These are phyloP conservation scores for Leptographium wingfieldii DNA, from an alignment of 2,329 filamentous ascomycete species.

Conservation along the genomic window DNA sequence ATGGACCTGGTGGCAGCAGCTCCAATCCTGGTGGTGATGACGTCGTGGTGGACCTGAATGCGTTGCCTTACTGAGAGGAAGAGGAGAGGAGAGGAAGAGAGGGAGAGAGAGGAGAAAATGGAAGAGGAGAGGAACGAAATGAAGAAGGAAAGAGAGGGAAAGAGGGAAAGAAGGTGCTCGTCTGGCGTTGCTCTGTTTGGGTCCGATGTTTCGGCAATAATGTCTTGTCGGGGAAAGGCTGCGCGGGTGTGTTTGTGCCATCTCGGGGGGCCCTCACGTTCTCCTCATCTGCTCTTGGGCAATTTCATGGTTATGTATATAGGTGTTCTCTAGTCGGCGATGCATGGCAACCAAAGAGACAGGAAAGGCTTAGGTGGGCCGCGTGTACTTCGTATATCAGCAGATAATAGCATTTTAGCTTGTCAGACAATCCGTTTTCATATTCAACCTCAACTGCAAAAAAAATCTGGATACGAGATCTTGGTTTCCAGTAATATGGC, in stretches of 20 bases:
- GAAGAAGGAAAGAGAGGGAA: no score
- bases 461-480: background rate
- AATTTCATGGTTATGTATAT: background rate
- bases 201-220: background rate
- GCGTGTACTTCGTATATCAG: background rate
- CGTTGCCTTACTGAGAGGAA: slow-evolving; percentile 9
- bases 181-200: background rate
- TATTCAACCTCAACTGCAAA: background rate
- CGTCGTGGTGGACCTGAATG: slow-evolving; percentile 13
- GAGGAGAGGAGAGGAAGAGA: no score
- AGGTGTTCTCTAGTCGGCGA: background rate
- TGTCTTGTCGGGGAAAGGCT: background rate
- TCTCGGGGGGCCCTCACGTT: background rate
- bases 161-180: no score
- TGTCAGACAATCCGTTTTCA: background rate
- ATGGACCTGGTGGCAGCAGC: background rate
- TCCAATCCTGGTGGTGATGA: slow-evolving; percentile 5
- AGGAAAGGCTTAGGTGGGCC: background rate
- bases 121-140: no score
- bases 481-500: background rate
- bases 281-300: background rate
- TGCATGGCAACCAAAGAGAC: background rate
- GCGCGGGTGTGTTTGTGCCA: background rate
- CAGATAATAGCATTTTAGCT: background rate
- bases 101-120: no score